phyloP scores from a whole-genome alignment of 2,329 filamentous ascomycete genomes.

The Blastomyces emzantsi region DNA sequence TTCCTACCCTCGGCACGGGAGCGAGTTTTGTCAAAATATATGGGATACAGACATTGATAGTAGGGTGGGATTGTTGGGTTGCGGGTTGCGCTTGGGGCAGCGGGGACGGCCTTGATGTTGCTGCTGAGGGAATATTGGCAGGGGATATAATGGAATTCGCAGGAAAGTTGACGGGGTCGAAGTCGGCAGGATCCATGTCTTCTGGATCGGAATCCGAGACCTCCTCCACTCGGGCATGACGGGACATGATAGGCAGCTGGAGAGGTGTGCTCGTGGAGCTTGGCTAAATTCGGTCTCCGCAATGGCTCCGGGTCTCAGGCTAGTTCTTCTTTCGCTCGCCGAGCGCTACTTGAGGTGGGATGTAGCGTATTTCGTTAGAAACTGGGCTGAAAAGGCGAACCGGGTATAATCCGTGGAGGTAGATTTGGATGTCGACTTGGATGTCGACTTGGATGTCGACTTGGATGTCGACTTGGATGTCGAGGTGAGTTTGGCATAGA shows the following conservation, averaged over 20 bases:
- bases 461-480: background rate
- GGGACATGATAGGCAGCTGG: constrained; percentile 53
- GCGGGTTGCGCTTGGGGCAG: constrained; percentile 19
- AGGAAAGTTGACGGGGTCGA: constrained; percentile 39
- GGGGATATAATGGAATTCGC: constrained; percentile 33
- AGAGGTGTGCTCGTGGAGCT: no score
- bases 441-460: no score
- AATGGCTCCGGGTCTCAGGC: background rate
- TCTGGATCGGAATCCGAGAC: constrained; percentile 86
- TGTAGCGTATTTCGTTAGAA: background rate
- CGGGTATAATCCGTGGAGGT: background rate
- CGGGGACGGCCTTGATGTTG: constrained; percentile 21
- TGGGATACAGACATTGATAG: constrained; percentile 85
- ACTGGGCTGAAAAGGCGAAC: background rate
- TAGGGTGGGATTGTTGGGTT: constrained; percentile 45
- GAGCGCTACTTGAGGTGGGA: background rate
- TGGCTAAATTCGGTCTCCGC: background rate
- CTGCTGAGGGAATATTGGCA: constrained; percentile 25
- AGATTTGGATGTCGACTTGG: no score
- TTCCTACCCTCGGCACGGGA: constrained; percentile 68
- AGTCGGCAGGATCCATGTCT: constrained; percentile 68
- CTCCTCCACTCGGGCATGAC: constrained; percentile 78
- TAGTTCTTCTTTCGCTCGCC: background rate
- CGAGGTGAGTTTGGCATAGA: background rate
- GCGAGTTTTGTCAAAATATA: constrained; percentile 76